Percentiles rank a stretch among this genome's conserved stretches.
Conservation (phyloP, 345 rosid genomes). For the Bruguiera sexangula region DNA sequence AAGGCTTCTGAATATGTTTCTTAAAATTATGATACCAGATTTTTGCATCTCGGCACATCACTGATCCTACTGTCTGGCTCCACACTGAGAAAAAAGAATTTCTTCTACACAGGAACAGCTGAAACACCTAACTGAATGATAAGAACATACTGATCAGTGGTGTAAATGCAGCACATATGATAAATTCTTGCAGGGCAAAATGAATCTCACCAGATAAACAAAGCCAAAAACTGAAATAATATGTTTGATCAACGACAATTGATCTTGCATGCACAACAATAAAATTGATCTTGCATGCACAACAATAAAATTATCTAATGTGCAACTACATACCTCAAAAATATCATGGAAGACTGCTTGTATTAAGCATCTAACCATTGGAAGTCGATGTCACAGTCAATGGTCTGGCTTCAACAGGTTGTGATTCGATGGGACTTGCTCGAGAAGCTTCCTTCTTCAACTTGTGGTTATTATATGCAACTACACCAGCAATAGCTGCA, state of each 20-base stretch:
- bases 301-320: neutral
- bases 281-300: neutral
- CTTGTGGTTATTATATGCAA: conserved; percentile 90
- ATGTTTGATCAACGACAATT: neutral
- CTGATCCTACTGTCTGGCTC: too few species aligned
- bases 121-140: too few species aligned
- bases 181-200: conserved; percentile 5
- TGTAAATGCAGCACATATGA: neutral
- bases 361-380: conserved; percentile 18
- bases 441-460: conserved; percentile 76
- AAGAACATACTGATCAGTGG: too few species aligned
- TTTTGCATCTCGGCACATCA: too few species aligned
- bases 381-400: conserved; percentile 34
- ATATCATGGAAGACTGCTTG: neutral
- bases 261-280: neutral
- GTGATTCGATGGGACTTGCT: conserved; percentile 27
- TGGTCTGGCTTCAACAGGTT: conserved; percentile 42
- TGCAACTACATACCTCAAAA: conserved; percentile 27
- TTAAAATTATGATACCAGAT: too few species aligned
- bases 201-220: neutral
- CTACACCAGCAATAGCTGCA: conserved; percentile 91
- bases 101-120: too few species aligned
- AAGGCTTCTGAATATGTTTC: too few species aligned
- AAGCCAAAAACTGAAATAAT: neutral
- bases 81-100: too few species aligned